Base-by-base conservation (phyloP, 768 basidiomycete species). In the Kwoniella bestiolae region DNA sequence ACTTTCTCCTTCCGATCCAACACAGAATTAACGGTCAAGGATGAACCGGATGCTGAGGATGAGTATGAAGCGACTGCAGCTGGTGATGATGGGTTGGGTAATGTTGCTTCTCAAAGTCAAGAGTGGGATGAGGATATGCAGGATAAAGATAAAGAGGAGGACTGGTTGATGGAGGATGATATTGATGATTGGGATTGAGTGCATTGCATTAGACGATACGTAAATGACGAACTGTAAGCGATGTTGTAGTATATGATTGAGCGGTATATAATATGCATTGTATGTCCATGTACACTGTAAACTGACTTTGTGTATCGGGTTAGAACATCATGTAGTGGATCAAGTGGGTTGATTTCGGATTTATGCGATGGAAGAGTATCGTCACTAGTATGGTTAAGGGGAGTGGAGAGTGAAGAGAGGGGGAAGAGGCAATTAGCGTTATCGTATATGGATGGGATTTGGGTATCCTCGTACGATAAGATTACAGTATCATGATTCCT, bases 151-250 rank as follows among this genome's bases (percentile, higher is more conserved):
- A 69, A 71, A 21, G 75, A 65, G 25, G 56, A 67, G 14, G 64
- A 51, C 5, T 61, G 60, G 45, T 52, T 71, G 63, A 49, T 65
- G 31, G 74, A 70, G 31, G 76, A 77, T 51, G 71, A 72, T 53
- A 77, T 77, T 51, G 58, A 73, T 52, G 72, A 71, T 51, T 77
- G 61, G 64, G 71, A 76, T 38, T 76, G 61, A 72, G 34, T 35
- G 12, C 34, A 35, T 35, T 35, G 34, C 34, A 35, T 12, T 35
- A 12, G 12, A 35, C 7, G 28, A 26, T 18, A 53, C 31, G 23
- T 7, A 29, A 38, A 32, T 18, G 0, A 55, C 11, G 52, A 26
- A 28, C 18, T 41, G 38, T 41, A 41, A 47, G n/a, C 12, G 23
- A 11, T 41, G 38, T 47, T 21, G 25, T 21, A 47, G 46, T 47